Evolutionary conservation across 2,329 filamentous ascomycete genomes (phyloP).

Genomic region (Meredithiella fracta): DNA sequence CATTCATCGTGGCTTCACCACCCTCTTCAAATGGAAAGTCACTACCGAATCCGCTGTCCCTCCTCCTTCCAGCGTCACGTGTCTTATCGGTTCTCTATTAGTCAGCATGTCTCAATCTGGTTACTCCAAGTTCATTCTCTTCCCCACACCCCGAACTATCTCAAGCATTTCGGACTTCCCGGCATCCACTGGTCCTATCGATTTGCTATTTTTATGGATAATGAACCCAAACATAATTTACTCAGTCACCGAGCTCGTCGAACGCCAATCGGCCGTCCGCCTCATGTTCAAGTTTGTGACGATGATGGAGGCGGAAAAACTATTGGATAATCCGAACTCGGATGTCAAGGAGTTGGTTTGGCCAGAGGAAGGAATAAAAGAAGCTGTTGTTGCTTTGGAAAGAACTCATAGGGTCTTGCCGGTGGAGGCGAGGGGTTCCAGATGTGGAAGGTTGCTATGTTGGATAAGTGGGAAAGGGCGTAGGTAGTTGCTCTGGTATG

Average conservation of each 20-base stretch:
- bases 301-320: slow-evolving; percentile 28
- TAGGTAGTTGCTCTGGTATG: not conserved
- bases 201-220: slow-evolving; percentile 35
- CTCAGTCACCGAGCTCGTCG: slow-evolving; percentile 24
- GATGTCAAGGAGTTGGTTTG: slow-evolving; percentile 44
- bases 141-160: slow-evolving; percentile 20
- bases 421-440: slow-evolving; percentile 38
- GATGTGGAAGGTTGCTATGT: slow-evolving; percentile 50
- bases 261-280: slow-evolving; percentile 30
- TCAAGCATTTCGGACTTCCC: not conserved
- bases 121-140: slow-evolving; percentile 38
- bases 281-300: slow-evolving; percentile 33
- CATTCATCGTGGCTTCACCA: slow-evolving; percentile 28
- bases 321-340: slow-evolving; percentile 35
- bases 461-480: slow-evolving; percentile 31
- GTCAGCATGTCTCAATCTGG: slow-evolving; percentile 39
- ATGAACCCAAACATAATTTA: slow-evolving; percentile 39
- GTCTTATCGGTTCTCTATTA: slow-evolving; percentile 35
- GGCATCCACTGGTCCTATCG: not conserved
- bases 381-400: slow-evolving; percentile 28
- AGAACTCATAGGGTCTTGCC: slow-evolving; percentile 38
- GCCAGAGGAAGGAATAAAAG: slow-evolving; percentile 32
- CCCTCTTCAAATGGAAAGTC: slow-evolving; percentile 42
- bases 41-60: slow-evolving; percentile 18
- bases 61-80: slow-evolving; percentile 30